These are phyloP conservation scores for Terfezia boudieri DNA, from an alignment of 495 filamentous ascomycete genomes.

Conservation along the genomic window DNA sequence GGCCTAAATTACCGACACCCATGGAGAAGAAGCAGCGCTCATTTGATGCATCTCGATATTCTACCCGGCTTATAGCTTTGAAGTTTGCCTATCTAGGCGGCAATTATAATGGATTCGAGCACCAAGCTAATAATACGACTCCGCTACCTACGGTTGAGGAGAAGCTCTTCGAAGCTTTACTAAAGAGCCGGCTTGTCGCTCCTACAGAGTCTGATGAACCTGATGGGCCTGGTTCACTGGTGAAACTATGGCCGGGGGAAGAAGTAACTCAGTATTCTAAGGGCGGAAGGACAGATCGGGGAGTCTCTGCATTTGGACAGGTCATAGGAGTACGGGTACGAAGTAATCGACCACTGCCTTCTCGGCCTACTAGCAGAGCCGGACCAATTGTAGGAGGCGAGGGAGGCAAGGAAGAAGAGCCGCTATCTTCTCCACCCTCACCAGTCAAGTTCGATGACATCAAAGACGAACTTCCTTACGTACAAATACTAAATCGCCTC, in stretches of 20 bases:
- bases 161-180: conserved; percentile 70
- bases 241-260: conserved; percentile 38
- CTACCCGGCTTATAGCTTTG: conserved; percentile 63
- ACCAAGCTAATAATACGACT: conserved; percentile 40
- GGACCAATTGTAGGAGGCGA: background rate
- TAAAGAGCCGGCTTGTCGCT: conserved; percentile 59
- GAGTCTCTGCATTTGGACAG: conserved; percentile 93
- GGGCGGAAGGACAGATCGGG: conserved; percentile 76
- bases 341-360: conserved; percentile 40
- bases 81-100: conserved; percentile 89
- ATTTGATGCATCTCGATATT: conserved; percentile 61
- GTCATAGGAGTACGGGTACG: conserved; percentile 65
- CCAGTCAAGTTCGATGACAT: conserved; percentile 42
- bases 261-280: conserved; percentile 73
- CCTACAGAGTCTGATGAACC: conserved; percentile 20
- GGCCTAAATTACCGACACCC: too few relatives aligned
- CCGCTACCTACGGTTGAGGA: conserved; percentile 71
- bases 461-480: conserved; percentile 63
- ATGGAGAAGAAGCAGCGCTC: conserved; percentile 25
- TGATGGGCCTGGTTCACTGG: conserved; percentile 16
- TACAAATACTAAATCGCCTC: conserved; percentile 56
- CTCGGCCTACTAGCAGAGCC: conserved; percentile 4
- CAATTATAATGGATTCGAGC: conserved; percentile 77
- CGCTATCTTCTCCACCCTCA: background rate
- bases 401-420: background rate